Conservation (phyloP, 1,284 basidiomycete species). For the Tylopilus orsonianus region DNA sequence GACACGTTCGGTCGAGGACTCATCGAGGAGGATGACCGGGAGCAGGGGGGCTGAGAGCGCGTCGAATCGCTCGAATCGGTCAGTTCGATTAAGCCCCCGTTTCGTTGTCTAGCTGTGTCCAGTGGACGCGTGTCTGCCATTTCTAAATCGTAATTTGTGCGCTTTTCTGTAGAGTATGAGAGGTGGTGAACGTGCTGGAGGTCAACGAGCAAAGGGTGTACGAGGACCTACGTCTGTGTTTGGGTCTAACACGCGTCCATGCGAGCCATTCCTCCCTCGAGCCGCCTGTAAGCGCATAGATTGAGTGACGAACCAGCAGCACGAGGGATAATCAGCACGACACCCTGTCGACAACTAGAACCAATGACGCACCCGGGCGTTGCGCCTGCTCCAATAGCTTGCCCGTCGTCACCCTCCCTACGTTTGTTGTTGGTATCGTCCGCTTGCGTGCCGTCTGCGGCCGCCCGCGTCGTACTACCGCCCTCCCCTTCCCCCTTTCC, state of each 20-base stretch:
- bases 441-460: slow-evolving; percentile 24
- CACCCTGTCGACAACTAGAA: neutral
- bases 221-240: slow-evolving; percentile 18
- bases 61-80: slow-evolving; percentile 21
- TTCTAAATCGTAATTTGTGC: slow-evolving; percentile 11
- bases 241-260: slow-evolving; percentile 19
- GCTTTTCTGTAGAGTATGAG: slow-evolving; percentile 14
- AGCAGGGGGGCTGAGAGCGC: neutral
- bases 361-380: slow-evolving; percentile 15
- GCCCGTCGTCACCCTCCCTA: slow-evolving; percentile 11
- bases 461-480: neutral
- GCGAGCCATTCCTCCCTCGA: slow-evolving; percentile 6
- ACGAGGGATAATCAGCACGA: neutral
- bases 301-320: neutral
- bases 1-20: neutral
- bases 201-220: neutral
- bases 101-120: slow-evolving; percentile 11
- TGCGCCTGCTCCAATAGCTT: slow-evolving; percentile 22
- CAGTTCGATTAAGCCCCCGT: slow-evolving; percentile 12
- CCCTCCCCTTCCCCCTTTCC: neutral
- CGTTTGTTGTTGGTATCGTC: slow-evolving; percentile 8
- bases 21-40: too few species aligned
- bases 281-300: slow-evolving; percentile 3
- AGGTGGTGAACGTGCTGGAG: neutral
- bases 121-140: slow-evolving; percentile 17